Base-by-base conservation (phyloP, 108 stramenopile species). In the Schizochytrium sp. region DNA sequence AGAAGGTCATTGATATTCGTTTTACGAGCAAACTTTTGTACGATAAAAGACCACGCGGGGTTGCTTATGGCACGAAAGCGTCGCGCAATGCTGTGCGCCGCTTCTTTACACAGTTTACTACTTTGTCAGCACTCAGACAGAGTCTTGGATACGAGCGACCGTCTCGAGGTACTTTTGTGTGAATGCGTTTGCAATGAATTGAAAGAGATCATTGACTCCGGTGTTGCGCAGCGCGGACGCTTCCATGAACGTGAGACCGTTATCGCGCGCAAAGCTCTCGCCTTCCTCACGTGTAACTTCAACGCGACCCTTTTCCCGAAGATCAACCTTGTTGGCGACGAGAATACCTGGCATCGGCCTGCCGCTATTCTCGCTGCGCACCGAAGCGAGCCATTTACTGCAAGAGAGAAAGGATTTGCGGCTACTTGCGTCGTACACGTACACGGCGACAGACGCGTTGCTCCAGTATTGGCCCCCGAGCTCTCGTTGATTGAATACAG, bases 401-500 rank as follows among this genome's bases (percentile, higher is more conserved):
- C 76, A 83, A 6, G 76, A 83, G 48, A 83, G 51, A 53, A 83
- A 83, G 48, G 76, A 83, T 2, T 47, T 53, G n/a, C 76, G 45
- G 76, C 51, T 83, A 23, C 76, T 28, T 53, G 51, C 76, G 51
- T 83, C 76, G 28, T 83, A 83, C 25, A 83, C 76, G 51, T 83
- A 83, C 76, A 83, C 76, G n/a, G 76, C 76, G n/a, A 83, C 76
- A 34, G 76, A 83, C 51, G 76, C 76, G 51, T 83, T 83, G 76
- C 76, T 83, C 76, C 76, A 83, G 23, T 83, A 83, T 45, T 83
- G 76, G 10, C 76, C 76, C n/a, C 76, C 76, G 23, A 83, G 76
- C 23, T 83, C 76, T 12, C 76, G 76, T 23, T 83, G 76, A 53
- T 83, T 83, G 23, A 83, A 83, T 12, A 83, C 76, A 18, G 76